phyloP scores from a whole-genome alignment of 768 basidiomycete genomes.

The Cystobasidium ongulense region DNA sequence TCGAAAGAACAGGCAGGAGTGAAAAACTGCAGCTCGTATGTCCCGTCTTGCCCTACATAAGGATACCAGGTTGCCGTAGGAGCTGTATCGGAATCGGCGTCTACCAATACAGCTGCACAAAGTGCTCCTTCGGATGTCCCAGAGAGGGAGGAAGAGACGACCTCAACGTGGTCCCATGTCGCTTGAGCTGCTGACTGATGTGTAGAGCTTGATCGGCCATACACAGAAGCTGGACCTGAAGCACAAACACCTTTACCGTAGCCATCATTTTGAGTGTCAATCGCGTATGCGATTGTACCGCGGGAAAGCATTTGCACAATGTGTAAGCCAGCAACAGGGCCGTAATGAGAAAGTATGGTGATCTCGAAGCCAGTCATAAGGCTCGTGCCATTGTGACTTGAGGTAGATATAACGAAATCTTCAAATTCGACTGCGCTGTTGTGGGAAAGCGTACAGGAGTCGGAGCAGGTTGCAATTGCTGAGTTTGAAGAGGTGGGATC shows the following conservation, averaged over 20 bases:
- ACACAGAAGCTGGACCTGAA: conserved; percentile 50
- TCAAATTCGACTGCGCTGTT: conserved; percentile 74
- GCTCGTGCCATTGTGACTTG: conserved; percentile 39
- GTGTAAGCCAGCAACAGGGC: conserved; percentile 71
- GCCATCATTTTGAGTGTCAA: conserved; percentile 31
- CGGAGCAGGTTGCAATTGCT: conserved; percentile 66
- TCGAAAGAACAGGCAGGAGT: conserved; percentile 78
- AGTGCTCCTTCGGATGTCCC: conserved; percentile 72
- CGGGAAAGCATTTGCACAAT: conserved; percentile 85
- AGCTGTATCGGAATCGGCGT: conserved; percentile 55
- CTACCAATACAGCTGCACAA: conserved; percentile 59
- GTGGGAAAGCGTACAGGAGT: conserved; percentile 68
- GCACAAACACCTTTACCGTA: conserved; percentile 43
- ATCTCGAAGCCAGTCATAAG: conserved; percentile 84
- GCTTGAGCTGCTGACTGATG: conserved; percentile 47
- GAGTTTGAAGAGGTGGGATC: conserved; percentile 59
- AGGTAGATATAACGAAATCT: conserved; percentile 72
- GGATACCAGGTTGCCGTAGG: conserved; percentile 84
- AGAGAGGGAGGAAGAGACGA: conserved; percentile 48
- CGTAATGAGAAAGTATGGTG: conserved; percentile 66
- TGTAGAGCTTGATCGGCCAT: conserved; percentile 56
- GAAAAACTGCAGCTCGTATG: conserved; percentile 73
- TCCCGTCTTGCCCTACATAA: conserved; percentile 78
- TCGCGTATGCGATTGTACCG: conserved; percentile 49
- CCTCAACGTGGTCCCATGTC: conserved; percentile 55